These are phyloP conservation scores for Scutellaria baicalensis DNA, from an alignment of 257 asterid species.

Conservation along the genomic window DNA sequence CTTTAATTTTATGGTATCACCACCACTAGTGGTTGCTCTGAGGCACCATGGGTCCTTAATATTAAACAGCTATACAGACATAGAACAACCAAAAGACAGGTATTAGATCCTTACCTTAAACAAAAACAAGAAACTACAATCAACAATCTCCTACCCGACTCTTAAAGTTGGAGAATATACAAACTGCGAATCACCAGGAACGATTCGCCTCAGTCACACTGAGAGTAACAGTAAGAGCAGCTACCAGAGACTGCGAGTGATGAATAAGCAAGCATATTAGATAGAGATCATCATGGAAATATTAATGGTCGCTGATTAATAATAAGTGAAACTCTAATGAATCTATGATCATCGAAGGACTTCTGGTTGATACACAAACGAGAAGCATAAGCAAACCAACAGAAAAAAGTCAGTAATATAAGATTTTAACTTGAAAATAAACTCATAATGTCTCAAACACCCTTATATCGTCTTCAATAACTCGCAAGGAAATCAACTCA, in stretches of 20 bases:
- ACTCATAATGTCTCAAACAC: too few species aligned
- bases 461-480: background rate
- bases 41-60: too few species aligned
- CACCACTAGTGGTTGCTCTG: too few species aligned
- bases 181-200: conserved; percentile 52
- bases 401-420: too few species aligned
- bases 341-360: background rate
- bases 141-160: background rate
- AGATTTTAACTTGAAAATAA: too few species aligned
- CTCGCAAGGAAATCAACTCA: background rate
- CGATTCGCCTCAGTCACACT: conserved; percentile 60
- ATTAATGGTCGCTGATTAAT: background rate
- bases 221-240: conserved; percentile 63
- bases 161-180: conserved; percentile 28
- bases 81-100: too few species aligned
- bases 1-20: too few species aligned
- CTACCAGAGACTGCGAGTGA: conserved; percentile 55
- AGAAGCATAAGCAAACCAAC: too few species aligned
- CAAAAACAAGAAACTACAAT: conserved; percentile 1
- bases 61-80: too few species aligned
- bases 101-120: background rate
- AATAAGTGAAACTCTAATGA: background rate
- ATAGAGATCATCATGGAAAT: background rate
- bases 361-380: background rate
- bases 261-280: background rate